phyloP scores from a whole-genome alignment of 2,329 filamentous ascomycete species.

The Tolypocladium endophyticum region DNA sequence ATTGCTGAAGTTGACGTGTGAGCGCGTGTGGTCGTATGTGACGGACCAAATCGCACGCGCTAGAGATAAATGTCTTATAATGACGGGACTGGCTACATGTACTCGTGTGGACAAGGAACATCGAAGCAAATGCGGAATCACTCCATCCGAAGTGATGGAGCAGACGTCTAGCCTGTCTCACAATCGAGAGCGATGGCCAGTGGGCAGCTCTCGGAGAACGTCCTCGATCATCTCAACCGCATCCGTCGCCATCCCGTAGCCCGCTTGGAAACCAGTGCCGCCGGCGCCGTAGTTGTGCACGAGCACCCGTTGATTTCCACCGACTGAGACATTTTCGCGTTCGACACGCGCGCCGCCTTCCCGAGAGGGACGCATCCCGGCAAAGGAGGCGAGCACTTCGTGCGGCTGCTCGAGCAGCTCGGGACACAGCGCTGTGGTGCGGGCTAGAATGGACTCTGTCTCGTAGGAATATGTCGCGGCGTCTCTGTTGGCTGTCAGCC shows the following conservation, averaged over 20 bases:
- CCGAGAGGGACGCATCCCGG: constrained; percentile 23
- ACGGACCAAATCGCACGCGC: not conserved
- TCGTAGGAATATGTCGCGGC: constrained; percentile 24
- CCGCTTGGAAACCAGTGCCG: constrained; percentile 33
- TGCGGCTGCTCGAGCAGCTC: constrained; percentile 14
- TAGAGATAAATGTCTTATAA: no score
- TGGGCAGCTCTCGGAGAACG: constrained; percentile 9
- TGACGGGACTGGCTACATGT: no score
- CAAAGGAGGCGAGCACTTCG: constrained; percentile 20
- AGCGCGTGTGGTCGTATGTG: not conserved
- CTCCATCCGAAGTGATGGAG: no score
- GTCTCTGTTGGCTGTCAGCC: constrained; percentile 11
- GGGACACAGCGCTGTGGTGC: constrained; percentile 19
- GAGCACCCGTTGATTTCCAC: constrained; percentile 11
- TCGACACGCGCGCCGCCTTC: constrained; percentile 33
- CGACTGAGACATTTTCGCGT: constrained; percentile 20
- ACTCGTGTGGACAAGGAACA: no score
- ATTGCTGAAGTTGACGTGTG: not conserved
- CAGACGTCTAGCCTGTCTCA: not conserved
- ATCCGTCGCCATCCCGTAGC: constrained; percentile 27
- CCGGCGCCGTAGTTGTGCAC: constrained; percentile 35
- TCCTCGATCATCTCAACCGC: constrained; percentile 19
- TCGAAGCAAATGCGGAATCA: no score
- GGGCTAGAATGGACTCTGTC: constrained; percentile 24
- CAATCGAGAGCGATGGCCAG: not conserved